A percentile compares a stretch with the other conserved stretches of the same genome.
phyloP scores from a whole-genome alignment of 148 eudicot genomes.

The Arbutus unedo region DNA sequence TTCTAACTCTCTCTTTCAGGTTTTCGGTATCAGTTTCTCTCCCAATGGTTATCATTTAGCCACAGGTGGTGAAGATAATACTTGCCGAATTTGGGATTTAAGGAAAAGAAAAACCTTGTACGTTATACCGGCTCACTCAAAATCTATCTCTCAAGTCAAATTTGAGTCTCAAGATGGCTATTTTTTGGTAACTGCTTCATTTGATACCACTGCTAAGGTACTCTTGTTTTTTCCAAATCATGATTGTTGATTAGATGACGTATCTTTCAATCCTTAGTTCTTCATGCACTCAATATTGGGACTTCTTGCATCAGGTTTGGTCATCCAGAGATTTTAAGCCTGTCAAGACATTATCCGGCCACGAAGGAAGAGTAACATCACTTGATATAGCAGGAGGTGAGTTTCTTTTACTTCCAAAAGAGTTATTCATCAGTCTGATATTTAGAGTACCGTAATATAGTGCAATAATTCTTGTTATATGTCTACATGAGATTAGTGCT shows the following conservation, averaged over 20 bases:
- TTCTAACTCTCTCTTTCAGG: conserved; percentile 42
- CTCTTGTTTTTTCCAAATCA: neutral
- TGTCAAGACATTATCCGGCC: conserved; percentile 75
- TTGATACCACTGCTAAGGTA: conserved; percentile 94
- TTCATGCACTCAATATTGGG: neutral
- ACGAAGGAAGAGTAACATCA: conserved; percentile 78
- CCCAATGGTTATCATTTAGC: conserved; percentile 95
- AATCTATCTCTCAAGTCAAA: conserved; percentile 14
- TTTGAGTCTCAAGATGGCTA: conserved; percentile 98
- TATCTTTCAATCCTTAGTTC: neutral
- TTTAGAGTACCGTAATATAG: neutral
- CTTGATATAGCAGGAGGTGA: conserved; percentile 66
- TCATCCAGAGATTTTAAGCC: conserved; percentile 84
- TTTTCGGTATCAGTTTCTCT: conserved; percentile 73
- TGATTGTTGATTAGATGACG: neutral
- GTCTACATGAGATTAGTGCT: neutral
- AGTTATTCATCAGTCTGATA: neutral
- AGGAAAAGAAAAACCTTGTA: conserved; percentile 78
- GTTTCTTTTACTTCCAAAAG: neutral
- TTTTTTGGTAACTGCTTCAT: conserved; percentile 81
- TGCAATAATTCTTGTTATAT: neutral
- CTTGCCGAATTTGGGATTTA: conserved; percentile 91
- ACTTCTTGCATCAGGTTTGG: conserved; percentile 41
- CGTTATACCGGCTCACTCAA: conserved; percentile 87
- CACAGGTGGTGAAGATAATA: conserved; percentile 93